Evolutionary conservation across 495 filamentous ascomycete genomes (phyloP).

Genomic region (Penicillium daleae): DNA sequence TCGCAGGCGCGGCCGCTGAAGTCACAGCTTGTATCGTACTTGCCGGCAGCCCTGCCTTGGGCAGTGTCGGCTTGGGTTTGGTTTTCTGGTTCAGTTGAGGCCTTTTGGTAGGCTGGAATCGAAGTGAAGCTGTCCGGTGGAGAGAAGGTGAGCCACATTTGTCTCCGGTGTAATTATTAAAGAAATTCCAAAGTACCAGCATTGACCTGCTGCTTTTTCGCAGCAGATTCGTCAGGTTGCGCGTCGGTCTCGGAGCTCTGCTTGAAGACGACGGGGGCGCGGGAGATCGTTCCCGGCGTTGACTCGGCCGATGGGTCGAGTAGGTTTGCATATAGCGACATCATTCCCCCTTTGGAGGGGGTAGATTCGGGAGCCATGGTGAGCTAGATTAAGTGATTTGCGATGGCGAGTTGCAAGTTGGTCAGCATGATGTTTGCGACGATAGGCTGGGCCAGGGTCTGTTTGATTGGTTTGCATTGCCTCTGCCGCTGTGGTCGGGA

Average conservation of each 20-base stretch:
- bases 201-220: slow-evolving; percentile 74
- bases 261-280: slow-evolving; percentile 79
- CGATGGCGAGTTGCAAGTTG: not conserved
- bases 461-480: not conserved
- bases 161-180: slow-evolving; percentile 28
- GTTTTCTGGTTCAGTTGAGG: slow-evolving; percentile 75
- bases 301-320: slow-evolving; percentile 56
- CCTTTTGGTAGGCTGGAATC: slow-evolving; percentile 84
- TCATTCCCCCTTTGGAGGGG: slow-evolving; percentile 41
- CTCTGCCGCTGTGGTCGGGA: not conserved
- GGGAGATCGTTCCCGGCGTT: slow-evolving; percentile 68
- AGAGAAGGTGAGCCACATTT: slow-evolving; percentile 53
- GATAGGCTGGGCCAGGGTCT: not conserved
- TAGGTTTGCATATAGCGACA: slow-evolving; percentile 68
- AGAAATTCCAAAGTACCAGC: slow-evolving; percentile 62
- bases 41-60: slow-evolving; percentile 40
- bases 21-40: slow-evolving; percentile 31
- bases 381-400: not conserved
- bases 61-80: slow-evolving; percentile 60
- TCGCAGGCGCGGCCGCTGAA: slow-evolving; percentile 42
- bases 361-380: slow-evolving; percentile 44
- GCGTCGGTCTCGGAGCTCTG: slow-evolving; percentile 52
- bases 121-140: slow-evolving; percentile 64
- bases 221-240: slow-evolving; percentile 56
- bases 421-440: not conserved